A percentile compares a stretch with the other conserved stretches of the same genome.
Conservation (phyloP, 1,284 basidiomycete species). For the Hemileia vastatrix region DNA sequence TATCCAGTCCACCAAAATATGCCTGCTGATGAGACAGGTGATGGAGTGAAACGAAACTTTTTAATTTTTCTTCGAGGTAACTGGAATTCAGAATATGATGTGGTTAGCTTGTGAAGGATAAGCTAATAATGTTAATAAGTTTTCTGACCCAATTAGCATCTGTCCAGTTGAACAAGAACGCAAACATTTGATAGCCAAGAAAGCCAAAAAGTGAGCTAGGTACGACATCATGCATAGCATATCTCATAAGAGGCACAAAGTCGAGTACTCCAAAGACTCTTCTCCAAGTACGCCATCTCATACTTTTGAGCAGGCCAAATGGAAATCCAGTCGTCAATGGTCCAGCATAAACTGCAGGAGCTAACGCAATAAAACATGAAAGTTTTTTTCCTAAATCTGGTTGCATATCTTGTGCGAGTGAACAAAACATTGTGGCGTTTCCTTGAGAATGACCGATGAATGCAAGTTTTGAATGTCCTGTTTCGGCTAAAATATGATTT, state of each 20-base stretch:
- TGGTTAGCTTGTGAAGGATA: neutral
- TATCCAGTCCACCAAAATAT: conserved; percentile 53
- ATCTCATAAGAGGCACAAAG: conserved; percentile 56
- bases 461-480: conserved; percentile 46
- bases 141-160: conserved; percentile 54
- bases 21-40: conserved; percentile 49
- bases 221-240: conserved; percentile 49
- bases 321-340: conserved; percentile 55
- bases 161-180: conserved; percentile 56
- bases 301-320: conserved; percentile 49
- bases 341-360: conserved; percentile 56
- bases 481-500: conserved; percentile 52
- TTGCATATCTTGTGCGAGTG: conserved; percentile 50
- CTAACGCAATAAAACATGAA: conserved; percentile 54
- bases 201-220: conserved; percentile 45
- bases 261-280: conserved; percentile 55
- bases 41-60: conserved; percentile 58
- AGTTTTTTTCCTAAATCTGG: conserved; percentile 53
- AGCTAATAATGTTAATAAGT: conserved; percentile 7
- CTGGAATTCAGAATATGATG: conserved; percentile 33
- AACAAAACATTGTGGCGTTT: conserved; percentile 40
- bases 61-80: conserved; percentile 53
- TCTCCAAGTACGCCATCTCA: conserved; percentile 54
- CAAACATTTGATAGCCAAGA: conserved; percentile 53
- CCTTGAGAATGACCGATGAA: conserved; percentile 51